A percentile compares a stretch with the other conserved stretches of the same genome.
These are phyloP conservation scores for Juncus effusus DNA, from an alignment of 176 grass and related monocot species.

Conservation along the genomic window DNA sequence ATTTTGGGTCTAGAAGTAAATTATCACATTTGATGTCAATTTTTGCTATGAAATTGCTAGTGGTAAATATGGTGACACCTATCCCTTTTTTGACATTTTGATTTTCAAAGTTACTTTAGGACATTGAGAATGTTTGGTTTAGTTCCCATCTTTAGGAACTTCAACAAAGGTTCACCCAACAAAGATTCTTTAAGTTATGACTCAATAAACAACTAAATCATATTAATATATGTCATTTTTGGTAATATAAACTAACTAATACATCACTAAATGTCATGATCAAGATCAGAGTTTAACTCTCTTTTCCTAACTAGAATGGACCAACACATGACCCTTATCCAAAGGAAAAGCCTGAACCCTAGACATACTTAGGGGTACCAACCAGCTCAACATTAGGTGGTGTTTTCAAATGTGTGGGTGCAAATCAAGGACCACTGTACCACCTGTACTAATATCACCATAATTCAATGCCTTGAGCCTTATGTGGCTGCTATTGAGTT, in stretches of 20 bases:
- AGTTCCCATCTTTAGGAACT: constrained; percentile 12
- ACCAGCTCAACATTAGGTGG: constrained; percentile 11
- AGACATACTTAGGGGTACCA: constrained; percentile 6
- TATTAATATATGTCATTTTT: background rate
- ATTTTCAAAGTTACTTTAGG: constrained; percentile 1
- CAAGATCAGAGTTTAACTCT: background rate
- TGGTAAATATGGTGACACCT: constrained; percentile 12
- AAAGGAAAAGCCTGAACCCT: background rate
- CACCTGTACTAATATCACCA: background rate
- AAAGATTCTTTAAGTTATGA: too few species aligned
- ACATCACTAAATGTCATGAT: background rate
- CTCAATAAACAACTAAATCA: too few species aligned
- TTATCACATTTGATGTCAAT: background rate
- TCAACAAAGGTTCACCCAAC: constrained; percentile 1
- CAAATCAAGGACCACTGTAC: constrained; percentile 5
- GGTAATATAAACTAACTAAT: background rate
- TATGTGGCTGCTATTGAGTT: background rate
- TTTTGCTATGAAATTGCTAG: background rate
- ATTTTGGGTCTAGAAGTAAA: background rate
- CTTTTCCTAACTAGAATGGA: background rate
- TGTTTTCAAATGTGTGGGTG: constrained; percentile 9
- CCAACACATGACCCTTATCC: constrained; percentile 23
- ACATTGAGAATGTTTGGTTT: constrained; percentile 22
- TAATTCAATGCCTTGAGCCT: constrained; percentile 15
- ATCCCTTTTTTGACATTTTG: constrained; percentile 22